A percentile compares a stretch with the other conserved stretches of the same genome.
phyloP scores from a whole-genome alignment of 345 rosid species.

The Populus davidiana region DNA sequence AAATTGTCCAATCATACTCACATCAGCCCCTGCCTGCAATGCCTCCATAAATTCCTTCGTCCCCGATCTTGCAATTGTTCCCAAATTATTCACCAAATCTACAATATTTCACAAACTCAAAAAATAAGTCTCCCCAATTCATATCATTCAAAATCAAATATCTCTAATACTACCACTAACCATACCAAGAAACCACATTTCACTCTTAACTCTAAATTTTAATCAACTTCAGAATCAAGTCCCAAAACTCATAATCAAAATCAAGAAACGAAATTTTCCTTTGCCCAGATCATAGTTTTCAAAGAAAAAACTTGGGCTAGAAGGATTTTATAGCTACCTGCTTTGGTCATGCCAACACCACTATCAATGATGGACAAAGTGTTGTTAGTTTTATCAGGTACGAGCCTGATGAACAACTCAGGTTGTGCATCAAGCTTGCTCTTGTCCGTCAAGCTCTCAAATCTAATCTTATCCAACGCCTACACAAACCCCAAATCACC shows the following conservation, averaged over 20 bases:
- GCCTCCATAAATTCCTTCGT: conserved; percentile 96
- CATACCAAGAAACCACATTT: neutral
- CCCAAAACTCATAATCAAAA: neutral
- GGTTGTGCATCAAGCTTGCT: conserved; percentile 86
- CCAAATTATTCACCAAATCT: conserved; percentile 86
- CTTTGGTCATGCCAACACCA: conserved; percentile 86
- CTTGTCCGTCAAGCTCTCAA: conserved; percentile 76
- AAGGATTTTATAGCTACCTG: conserved; percentile 35
- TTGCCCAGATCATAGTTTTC: neutral
- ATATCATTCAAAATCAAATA: neutral
- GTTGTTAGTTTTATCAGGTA: conserved; percentile 72
- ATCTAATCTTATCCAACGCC: conserved; percentile 86
- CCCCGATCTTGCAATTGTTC: conserved; percentile 89
- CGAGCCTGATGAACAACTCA: conserved; percentile 66
- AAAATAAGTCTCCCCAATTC: neutral
- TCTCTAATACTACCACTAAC: neutral
- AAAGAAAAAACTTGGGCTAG: neutral
- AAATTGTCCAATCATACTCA: conserved; percentile 91
- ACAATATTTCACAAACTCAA: neutral
- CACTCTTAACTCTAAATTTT: neutral
- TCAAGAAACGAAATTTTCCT: neutral
- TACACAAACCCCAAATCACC: conserved; percentile 8
- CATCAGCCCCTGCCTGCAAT: conserved; percentile 87
- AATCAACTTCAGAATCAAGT: no score
- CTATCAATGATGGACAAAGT: conserved; percentile 73